Conservation (phyloP, 2,329 filamentous ascomycete genomes). For the Teratosphaeria epicoccoides region DNA sequence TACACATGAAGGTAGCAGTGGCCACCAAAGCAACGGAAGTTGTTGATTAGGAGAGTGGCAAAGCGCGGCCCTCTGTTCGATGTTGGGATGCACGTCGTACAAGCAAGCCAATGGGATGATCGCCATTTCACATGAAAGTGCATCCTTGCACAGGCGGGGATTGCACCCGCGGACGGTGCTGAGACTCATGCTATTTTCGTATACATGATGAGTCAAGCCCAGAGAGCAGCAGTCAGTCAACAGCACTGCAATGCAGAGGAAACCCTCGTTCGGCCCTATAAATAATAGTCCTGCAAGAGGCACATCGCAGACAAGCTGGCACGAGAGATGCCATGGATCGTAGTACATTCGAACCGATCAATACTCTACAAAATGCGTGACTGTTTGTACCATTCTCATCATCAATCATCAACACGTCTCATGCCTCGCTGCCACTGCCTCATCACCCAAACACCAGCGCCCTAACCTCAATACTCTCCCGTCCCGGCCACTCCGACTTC, state of each 20-base stretch:
- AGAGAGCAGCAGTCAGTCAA: too few species aligned
- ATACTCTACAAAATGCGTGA: not conserved
- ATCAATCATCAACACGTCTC: not conserved
- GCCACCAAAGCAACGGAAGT: not conserved
- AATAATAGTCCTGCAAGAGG: too few species aligned
- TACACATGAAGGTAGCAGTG: not conserved
- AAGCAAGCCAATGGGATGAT: not conserved
- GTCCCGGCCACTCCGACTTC: constrained; percentile 48
- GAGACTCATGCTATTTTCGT: too few species aligned
- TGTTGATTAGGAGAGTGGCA: not conserved
- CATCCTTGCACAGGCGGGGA: not conserved
- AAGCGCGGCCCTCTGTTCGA: not conserved
- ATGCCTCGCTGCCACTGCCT: too few species aligned
- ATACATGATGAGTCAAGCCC: too few species aligned
- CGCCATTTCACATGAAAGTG: not conserved
- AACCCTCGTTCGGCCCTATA: too few species aligned
- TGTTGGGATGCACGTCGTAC: not conserved
- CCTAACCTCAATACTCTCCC: constrained; percentile 86
- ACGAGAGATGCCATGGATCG: too few species aligned
- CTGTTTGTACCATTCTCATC: not conserved
- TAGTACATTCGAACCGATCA: too few species aligned
- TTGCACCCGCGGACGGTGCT: too few species aligned
- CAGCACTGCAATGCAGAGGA: too few species aligned
- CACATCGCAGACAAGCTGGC: too few species aligned
- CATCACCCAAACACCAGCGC: constrained; percentile 59